A percentile compares a stretch with the other conserved stretches of the same genome.
phyloP scores from a whole-genome alignment of 768 basidiomycete genomes.

The Exidia glandulosa region DNA sequence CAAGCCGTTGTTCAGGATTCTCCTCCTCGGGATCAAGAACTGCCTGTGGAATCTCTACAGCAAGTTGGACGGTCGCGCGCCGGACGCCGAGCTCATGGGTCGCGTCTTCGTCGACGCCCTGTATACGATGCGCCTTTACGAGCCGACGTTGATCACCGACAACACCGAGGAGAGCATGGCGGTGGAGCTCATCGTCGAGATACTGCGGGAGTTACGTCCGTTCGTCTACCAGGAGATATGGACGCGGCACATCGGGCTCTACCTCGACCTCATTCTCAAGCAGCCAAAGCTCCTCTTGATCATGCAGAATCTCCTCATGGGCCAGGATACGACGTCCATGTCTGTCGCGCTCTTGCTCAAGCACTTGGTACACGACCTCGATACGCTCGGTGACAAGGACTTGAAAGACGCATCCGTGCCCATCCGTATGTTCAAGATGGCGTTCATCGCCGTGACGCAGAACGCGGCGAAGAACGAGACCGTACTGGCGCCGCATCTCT shows the following conservation, averaged over 20 bases:
- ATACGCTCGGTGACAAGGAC: slow-evolving; percentile 74
- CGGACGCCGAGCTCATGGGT: slow-evolving; percentile 80
- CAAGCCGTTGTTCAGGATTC: slow-evolving; percentile 73
- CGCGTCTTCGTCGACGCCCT: slow-evolving; percentile 81
- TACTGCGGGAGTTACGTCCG: slow-evolving; percentile 71
- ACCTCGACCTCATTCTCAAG: slow-evolving; percentile 68
- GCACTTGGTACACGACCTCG: slow-evolving; percentile 74
- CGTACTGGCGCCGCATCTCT: slow-evolving; percentile 86
- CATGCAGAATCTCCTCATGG: slow-evolving; percentile 69
- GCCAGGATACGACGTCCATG: slow-evolving; percentile 67
- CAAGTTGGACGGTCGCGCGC: slow-evolving; percentile 45
- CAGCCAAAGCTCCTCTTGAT: slow-evolving; percentile 74
- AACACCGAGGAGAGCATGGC: slow-evolving; percentile 59
- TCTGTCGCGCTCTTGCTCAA: slow-evolving; percentile 82
- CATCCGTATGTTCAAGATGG: slow-evolving; percentile 90
- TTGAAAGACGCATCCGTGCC: slow-evolving; percentile 72
- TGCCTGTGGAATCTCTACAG: slow-evolving; percentile 17
- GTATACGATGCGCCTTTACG: slow-evolving; percentile 75
- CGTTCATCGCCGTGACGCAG: slow-evolving; percentile 74
- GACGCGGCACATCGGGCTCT: slow-evolving; percentile 86
- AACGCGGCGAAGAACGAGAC: slow-evolving; percentile 73
- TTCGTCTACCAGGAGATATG: slow-evolving; percentile 95
- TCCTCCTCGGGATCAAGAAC: slow-evolving; percentile 76
- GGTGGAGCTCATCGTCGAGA: slow-evolving; percentile 67
- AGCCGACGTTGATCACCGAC: slow-evolving; percentile 39